Evolutionary conservation across 148 eudicot genomes (phyloP), one percentile per base, ranked within the genome.

Genomic region (Rhododendron simsii): DNA sequence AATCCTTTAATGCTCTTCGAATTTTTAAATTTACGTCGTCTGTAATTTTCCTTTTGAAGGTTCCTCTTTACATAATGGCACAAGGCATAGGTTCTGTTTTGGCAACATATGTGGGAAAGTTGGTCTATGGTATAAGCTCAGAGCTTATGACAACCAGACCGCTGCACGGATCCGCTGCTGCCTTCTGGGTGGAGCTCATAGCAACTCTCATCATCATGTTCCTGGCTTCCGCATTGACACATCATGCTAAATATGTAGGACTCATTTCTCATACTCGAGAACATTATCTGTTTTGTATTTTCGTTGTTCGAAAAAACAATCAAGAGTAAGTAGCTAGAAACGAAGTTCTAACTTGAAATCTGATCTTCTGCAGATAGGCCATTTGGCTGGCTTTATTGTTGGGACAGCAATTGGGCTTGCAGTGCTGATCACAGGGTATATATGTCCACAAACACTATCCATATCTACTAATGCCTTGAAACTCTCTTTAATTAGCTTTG

Each of bases 401-500:
- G 98, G 98, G 28, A 87, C 88, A 80, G 92, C 94, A 9, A 95
- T 93, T 85, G 91, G 91, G 78, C 93, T 94, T 80, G 98, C 94
- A 20, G 98, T 96, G 50, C 90, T 94, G 69, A 93, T 96, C 67
- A 89, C 96, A 0, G 98, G 94, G 98, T 91, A 94, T 50, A n/a
- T 35, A 35, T 41, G 45, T 79, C 81, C 50, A 18, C 47, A 69
- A 21, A 20, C 28, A 63, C 28, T 2, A 65, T 26, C 20, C 8
- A 45, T 65, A 7, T 74, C 63, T 5, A 30, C 7, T 30, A 7
- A 69, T 45, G 8, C 61, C 61, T 41, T 7, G 2, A 5, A 28
- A 47, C 41, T n/a, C 28, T 33, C n/a, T 3, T 48, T 44, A 30
- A 30, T 30, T 30, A 10, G 9, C 28, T 71, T 83, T 35, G 13